phyloP scores from a whole-genome alignment of 257 asterid species.

The Fraxinus pennsylvanica region DNA sequence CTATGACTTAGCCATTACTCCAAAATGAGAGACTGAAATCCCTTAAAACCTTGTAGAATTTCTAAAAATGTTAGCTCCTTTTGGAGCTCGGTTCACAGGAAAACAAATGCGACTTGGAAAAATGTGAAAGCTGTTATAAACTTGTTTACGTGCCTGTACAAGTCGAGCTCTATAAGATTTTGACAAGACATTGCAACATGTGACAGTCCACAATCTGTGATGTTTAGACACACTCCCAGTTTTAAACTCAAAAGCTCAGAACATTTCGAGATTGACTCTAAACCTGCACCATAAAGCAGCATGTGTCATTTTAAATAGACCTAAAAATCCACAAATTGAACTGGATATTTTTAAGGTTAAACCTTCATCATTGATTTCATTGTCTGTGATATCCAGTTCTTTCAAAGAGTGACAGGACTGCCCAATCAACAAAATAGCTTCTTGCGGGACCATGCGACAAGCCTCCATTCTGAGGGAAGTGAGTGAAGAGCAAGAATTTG shows the following conservation, averaged over 20 bases:
- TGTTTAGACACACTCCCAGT: slow-evolving; percentile 35
- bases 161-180: slow-evolving; percentile 37
- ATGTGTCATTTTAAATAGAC: neutral
- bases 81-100: neutral
- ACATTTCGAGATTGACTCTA: slow-evolving; percentile 35
- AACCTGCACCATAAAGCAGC: neutral
- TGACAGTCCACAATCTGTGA: slow-evolving; percentile 38
- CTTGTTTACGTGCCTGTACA: slow-evolving; percentile 34
- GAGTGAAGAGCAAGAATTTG: slow-evolving; percentile 30
- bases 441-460: slow-evolving; percentile 26
- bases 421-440: slow-evolving; percentile 38
- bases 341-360: neutral
- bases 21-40: neutral
- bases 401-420: slow-evolving; percentile 28
- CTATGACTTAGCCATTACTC: neutral
- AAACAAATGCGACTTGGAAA: neutral
- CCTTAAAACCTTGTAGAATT: neutral
- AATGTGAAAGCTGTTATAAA: neutral
- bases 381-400: slow-evolving; percentile 40
- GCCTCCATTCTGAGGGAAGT: slow-evolving; percentile 39
- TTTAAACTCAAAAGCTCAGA: slow-evolving; percentile 28
- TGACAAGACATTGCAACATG: slow-evolving; percentile 30
- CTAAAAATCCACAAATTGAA: neutral
- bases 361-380: slow-evolving; percentile 38
- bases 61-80: neutral